Percentiles rank a stretch among this genome's conserved stretches.
phyloP scores from a whole-genome alignment of 2,329 filamentous ascomycete species.

The Aspergillus versicolor region DNA sequence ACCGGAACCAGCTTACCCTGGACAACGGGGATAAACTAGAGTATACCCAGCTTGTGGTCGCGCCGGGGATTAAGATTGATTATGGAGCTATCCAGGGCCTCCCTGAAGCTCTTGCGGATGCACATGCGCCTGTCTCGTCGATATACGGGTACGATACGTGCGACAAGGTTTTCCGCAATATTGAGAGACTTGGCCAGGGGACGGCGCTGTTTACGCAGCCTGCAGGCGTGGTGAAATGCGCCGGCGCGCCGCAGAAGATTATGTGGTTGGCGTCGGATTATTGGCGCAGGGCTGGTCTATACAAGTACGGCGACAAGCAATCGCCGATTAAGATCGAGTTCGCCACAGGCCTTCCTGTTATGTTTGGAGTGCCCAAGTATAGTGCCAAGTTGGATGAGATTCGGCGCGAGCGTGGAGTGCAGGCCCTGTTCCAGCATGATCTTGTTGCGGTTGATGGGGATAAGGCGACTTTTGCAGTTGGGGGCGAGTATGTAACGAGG shows the following conservation, averaged over 20 bases:
- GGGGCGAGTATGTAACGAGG: slow-evolving; percentile 47
- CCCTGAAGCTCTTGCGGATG: slow-evolving; percentile 55
- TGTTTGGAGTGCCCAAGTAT: slow-evolving; percentile 64
- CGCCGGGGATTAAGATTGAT: slow-evolving; percentile 56
- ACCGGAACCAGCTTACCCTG: slow-evolving; percentile 58
- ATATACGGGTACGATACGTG: slow-evolving; percentile 59
- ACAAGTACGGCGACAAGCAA: slow-evolving; percentile 38
- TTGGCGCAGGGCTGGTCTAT: slow-evolving; percentile 57
- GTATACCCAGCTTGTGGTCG: slow-evolving; percentile 66
- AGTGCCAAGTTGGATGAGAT: slow-evolving; percentile 54
- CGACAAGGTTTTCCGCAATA: slow-evolving; percentile 53
- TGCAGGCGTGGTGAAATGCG: slow-evolving; percentile 59
- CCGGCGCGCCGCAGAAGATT: slow-evolving; percentile 61
- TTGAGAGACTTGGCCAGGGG: slow-evolving; percentile 51
- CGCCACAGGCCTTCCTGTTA: slow-evolving; percentile 55
- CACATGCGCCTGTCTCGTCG: slow-evolving; percentile 51
- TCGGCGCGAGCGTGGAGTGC: slow-evolving; percentile 55
- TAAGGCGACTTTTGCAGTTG: slow-evolving; percentile 51
- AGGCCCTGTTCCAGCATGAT: slow-evolving; percentile 60
- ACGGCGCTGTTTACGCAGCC: slow-evolving; percentile 61
- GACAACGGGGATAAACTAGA: slow-evolving; percentile 54
- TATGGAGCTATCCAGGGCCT: slow-evolving; percentile 56
- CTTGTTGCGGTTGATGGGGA: slow-evolving; percentile 55
- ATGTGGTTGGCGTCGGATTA: slow-evolving; percentile 63
- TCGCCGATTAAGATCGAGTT: slow-evolving; percentile 56